Percentiles rank a stretch among this genome's conserved stretches.
phyloP scores from a whole-genome alignment of 208 protist genomes.

The Trypanosomatidae sp. region DNA sequence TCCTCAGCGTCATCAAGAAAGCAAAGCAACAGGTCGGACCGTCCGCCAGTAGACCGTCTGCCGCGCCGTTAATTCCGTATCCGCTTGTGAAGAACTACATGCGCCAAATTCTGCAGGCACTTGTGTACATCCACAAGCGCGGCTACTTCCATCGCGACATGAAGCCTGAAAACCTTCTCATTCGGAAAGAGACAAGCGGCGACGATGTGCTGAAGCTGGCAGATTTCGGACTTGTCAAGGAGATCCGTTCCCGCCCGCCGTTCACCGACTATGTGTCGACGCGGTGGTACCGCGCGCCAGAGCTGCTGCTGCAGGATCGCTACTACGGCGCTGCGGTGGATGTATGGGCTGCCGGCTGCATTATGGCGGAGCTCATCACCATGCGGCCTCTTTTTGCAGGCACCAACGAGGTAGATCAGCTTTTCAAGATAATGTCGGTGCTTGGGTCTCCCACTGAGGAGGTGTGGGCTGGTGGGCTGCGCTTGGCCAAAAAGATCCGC shows the following conservation, averaged over 20 bases:
- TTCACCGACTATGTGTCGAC: slow-evolving; percentile 98
- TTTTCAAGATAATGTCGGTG: slow-evolving; percentile 79
- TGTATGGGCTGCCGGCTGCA: slow-evolving; percentile 96
- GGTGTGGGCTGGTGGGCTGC: slow-evolving; percentile 66
- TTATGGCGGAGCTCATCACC: slow-evolving; percentile 98
- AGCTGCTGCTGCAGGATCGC: slow-evolving; percentile 96
- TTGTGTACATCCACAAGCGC: slow-evolving; percentile 96
- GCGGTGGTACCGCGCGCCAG: slow-evolving; percentile 99
- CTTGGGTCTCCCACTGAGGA: slow-evolving; percentile 82
- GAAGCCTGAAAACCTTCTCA: slow-evolving; percentile 99
- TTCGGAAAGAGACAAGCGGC: slow-evolving; percentile 49
- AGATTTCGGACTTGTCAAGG: slow-evolving; percentile 87
- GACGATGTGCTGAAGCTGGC: slow-evolving; percentile 96
- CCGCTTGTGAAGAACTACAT: slow-evolving; percentile 89
- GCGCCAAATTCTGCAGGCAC: slow-evolving; percentile 91
- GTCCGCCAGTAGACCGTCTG: slow-evolving; percentile 15
- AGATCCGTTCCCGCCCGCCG: slow-evolving; percentile 44
- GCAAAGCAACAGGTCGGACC: slow-evolving; percentile 75
- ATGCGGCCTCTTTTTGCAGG: slow-evolving; percentile 96
- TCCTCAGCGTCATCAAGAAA: slow-evolving; percentile 96
- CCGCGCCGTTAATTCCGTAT: slow-evolving; percentile 77
- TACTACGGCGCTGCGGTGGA: slow-evolving; percentile 95
- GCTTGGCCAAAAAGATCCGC: slow-evolving; percentile 76
- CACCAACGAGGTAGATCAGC: slow-evolving; percentile 83
- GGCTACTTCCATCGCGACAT: slow-evolving; percentile 98